Evolutionary conservation across 2,329 filamentous ascomycete species (phyloP).

Genomic region (Mycosphaerella sp.): DNA sequence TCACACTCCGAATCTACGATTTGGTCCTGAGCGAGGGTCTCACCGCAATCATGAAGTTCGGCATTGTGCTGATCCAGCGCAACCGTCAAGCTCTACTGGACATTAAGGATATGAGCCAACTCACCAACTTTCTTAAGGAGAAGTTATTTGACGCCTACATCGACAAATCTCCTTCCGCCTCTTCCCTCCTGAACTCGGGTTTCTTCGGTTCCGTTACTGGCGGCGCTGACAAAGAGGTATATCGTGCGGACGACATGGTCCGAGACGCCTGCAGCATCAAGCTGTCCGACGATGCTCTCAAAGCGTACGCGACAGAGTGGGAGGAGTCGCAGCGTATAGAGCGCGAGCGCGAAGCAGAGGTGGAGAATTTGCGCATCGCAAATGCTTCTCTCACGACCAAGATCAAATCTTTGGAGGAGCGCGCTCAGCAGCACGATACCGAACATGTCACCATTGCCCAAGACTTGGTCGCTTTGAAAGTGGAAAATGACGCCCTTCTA

Average conservation of each 20-base stretch:
- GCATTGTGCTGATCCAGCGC: constrained; percentile 92
- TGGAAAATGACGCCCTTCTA: constrained; percentile 82
- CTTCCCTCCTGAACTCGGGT: constrained; percentile 86
- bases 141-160: constrained; percentile 95
- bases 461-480: constrained; percentile 84
- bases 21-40: constrained; percentile 89
- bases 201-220: constrained; percentile 92
- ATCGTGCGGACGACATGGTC: constrained; percentile 87
- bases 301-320: constrained; percentile 79
- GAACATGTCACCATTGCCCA: constrained; percentile 90
- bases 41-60: constrained; percentile 83
- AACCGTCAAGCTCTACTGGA: constrained; percentile 70
- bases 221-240: constrained; percentile 90
- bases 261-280: constrained; percentile 86
- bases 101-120: constrained; percentile 84
- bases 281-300: constrained; percentile 75
- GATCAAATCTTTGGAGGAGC: constrained; percentile 79
- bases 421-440: constrained; percentile 77
- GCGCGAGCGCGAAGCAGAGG: constrained; percentile 73
- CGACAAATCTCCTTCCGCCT: constrained; percentile 85
- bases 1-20: constrained; percentile 95
- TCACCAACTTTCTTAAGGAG: constrained; percentile 89
- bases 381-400: constrained; percentile 65
- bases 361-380: constrained; percentile 63
- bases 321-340: constrained; percentile 81